Base-by-base conservation (phyloP, 2,329 filamentous ascomycete genomes). In the Penicillium sp. region DNA sequence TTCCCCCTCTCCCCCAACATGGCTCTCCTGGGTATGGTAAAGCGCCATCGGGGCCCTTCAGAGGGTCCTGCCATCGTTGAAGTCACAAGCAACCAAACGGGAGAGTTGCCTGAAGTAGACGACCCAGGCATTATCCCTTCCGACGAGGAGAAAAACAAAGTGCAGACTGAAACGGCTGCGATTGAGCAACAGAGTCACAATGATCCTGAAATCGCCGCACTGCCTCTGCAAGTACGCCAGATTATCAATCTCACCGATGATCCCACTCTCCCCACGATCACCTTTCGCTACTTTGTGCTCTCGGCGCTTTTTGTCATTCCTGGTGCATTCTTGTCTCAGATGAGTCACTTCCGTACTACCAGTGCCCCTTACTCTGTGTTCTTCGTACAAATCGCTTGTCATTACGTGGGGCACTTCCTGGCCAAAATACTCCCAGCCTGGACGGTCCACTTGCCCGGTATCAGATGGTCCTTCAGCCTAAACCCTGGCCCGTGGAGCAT, bases 311-410 rank as follows among this genome's bases (percentile, higher is more conserved):
- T 86, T 63, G 79, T 85, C 45, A 75, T 80, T 1, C 83, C 84
- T 0, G 84, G 84, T 2, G 84, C 84, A 2, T 83, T 86, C 61
- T 67, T 86, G 2, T 83, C 80, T 5, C 80, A 83, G 63, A 81
- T 85, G 77, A 80, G 79, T 58, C 76, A 79, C 48, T 86, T 79
- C 63, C 78, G 84, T 45, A 86, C 84, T 1, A 86, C 84, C 0
- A 79, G 78, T 44, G 81, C 82, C 1, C 80, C 81, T 0, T 87
- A 86, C 65, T 84, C 83, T 0, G 79, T 86, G 48, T 86, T 86
- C 67, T 86, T 87, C 59, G 84, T 86, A 31, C 82, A 84, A 62
- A 83, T 85, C 49, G 82, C 82, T 0, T 82, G 78, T 47, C 83
- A 84, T 63, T 84, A 84, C 55, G 75, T 63, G 11, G 83, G 82